A percentile compares a stretch with the other conserved stretches of the same genome.
These are phyloP conservation scores for Bacidia rubella DNA, from an alignment of 495 filamentous ascomycete genomes.

Conservation along the genomic window DNA sequence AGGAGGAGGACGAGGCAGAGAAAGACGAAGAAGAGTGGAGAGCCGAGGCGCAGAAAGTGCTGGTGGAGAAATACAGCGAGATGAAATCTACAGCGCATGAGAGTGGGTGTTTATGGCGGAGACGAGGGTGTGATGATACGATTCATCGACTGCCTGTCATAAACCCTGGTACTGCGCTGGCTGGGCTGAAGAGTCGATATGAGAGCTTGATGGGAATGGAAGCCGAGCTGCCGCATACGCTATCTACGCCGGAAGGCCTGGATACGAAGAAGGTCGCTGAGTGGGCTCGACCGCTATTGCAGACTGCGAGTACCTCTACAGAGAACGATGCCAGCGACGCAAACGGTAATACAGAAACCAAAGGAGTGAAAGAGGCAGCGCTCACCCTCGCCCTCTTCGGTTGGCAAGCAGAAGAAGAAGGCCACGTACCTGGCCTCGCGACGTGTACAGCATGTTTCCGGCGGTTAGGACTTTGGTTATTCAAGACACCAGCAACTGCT, in stretches of 20 bases:
- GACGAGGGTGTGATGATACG: constrained; percentile 64
- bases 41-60: constrained; percentile 36
- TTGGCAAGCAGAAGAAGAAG: constrained; percentile 62
- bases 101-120: constrained; percentile 78
- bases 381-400: constrained; percentile 69
- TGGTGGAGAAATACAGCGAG: constrained; percentile 65
- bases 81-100: constrained; percentile 64
- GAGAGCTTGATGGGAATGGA: constrained; percentile 34
- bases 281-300: not conserved
- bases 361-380: constrained; percentile 28
- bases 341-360: not conserved
- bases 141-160: constrained; percentile 43
- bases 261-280: constrained; percentile 19
- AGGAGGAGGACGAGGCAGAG: constrained; percentile 4
- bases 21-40: constrained; percentile 14
- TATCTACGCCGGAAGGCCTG: constrained; percentile 31
- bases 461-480: constrained; percentile 88
- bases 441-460: constrained; percentile 77
- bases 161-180: constrained; percentile 41
- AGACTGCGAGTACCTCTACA: not conserved
- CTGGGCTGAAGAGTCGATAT: constrained; percentile 47
- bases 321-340: not conserved
- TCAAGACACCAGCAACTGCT: constrained; percentile 47
- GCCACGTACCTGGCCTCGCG: constrained; percentile 51
- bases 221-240: constrained; percentile 38